Evolutionary conservation across 1,284 basidiomycete species (phyloP), one percentile per base, ranked within the genome.

Genomic region (Leccinum insolens): DNA sequence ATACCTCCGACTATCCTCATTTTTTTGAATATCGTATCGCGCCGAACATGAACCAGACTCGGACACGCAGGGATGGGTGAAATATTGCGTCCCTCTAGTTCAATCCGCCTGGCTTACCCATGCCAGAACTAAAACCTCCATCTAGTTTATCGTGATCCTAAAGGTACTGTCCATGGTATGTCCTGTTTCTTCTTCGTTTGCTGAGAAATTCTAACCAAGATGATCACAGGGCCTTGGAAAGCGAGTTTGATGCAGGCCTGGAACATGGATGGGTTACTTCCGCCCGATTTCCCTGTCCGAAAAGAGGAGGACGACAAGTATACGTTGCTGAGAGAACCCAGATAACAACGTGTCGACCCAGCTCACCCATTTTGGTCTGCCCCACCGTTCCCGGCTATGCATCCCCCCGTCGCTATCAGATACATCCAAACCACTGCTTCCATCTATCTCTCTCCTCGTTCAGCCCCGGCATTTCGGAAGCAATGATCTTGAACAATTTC

Each of bases 211-310:
- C 6, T 34, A n/a, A 67, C 73, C 14, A 70, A 46, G 69, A 64
- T 57, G 59, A 70, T 67, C 34, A 20, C 64, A 94, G 92, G 92
- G 61, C 93, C 93, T 22, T 94, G 93, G 93, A 92, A 92, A 75
- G 84, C 90, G 22, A 86, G 87, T n/a, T 82, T 93, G 49, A 94
- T 94, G 93, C 92, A 94, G 75, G 86, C 88, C 7, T 94, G 92
- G 92, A 93, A 91, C 75, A 90, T 90, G 73, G 92, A 94, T 69
- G 91, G 90, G 9, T 78, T 93, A 14, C 82, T 94, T 44, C 92
- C 92, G 5, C 89, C 89, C 1, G 91, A 93, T 76, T 85, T 94
- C 11, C 92, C 92, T 3, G 88, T 94, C 20, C 84, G 91, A 66
- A 84, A 88, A 55, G 92, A 93, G 76, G 89, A 90, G 73, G 92